Conservation (phyloP, 129 eudicot species). For the Flaveria trinervia region DNA sequence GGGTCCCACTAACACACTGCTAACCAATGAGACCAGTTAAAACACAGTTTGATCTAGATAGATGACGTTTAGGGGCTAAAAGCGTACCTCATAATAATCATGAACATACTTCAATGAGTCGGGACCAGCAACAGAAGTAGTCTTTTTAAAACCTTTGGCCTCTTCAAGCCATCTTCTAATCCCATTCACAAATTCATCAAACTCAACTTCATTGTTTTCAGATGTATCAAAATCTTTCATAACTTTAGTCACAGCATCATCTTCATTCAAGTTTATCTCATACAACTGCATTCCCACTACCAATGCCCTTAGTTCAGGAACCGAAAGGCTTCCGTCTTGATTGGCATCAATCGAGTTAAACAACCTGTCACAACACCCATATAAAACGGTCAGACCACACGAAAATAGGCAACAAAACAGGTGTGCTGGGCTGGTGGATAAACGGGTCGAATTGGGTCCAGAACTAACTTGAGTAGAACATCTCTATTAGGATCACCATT, state of each 20-base stretch:
- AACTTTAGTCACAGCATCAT: conserved; percentile 58
- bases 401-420: not conserved
- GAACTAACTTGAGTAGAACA: conserved; percentile 56
- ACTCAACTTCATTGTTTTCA: conserved; percentile 40
- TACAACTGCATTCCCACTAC: conserved; percentile 66
- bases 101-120: conserved; percentile 56
- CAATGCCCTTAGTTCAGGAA: conserved; percentile 64
- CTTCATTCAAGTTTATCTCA: conserved; percentile 57
- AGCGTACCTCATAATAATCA: conserved; percentile 59
- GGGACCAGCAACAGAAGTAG: conserved; percentile 43
- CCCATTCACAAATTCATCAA: conserved; percentile 58
- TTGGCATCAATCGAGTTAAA: conserved; percentile 58
- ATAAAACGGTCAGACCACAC: conserved; percentile 4
- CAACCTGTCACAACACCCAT: conserved; percentile 45
- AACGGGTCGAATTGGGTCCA: conserved; percentile 1
- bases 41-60: not conserved
- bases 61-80: too few species aligned
- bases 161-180: conserved; percentile 69
- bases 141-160: conserved; percentile 43
- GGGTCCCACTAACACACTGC: not conserved
- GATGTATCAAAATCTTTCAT: conserved; percentile 70
- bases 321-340: conserved; percentile 52
- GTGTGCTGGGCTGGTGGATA: not conserved
- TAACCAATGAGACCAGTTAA: not conserved
- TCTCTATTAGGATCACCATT: conserved; percentile 59